These are phyloP conservation scores for Sporothrix brasiliensis DNA, from an alignment of 2,329 filamentous ascomycete genomes.

Conservation along the genomic window DNA sequence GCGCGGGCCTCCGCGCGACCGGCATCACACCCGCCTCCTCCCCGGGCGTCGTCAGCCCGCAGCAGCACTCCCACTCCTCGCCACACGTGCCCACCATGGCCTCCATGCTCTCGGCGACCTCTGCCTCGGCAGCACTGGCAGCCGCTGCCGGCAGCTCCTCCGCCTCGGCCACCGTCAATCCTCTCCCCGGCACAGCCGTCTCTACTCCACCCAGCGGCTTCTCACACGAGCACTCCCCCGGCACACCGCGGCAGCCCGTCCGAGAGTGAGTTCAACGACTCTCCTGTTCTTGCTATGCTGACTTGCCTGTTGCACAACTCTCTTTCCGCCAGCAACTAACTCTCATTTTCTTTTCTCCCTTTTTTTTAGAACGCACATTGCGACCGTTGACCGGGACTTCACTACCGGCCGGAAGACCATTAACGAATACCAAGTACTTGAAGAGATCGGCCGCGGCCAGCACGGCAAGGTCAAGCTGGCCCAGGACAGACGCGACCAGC, in stretches of 20 bases:
- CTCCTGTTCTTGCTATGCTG: no score
- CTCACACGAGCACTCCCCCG: constrained; percentile 65
- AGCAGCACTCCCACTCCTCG: constrained; percentile 39
- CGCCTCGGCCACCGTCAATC: constrained; percentile 43
- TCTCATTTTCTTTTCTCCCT: no score
- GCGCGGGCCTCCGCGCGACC: constrained; percentile 36
- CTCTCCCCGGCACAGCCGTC: constrained; percentile 58
- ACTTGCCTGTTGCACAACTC: no score
- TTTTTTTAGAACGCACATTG: constrained; percentile 73
- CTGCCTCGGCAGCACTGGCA: constrained; percentile 34
- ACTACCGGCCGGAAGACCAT: constrained; percentile 92
- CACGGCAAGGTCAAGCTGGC: constrained; percentile 98
- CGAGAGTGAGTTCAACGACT: constrained; percentile 65
- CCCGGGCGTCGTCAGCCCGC: constrained; percentile 63
- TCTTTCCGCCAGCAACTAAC: no score
- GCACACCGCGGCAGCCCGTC: constrained; percentile 73
- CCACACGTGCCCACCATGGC: constrained; percentile 47
- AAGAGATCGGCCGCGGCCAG: constrained; percentile 92
- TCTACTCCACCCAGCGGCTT: constrained; percentile 54
- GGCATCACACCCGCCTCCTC: constrained; percentile 63
- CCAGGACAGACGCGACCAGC: constrained; percentile 72
- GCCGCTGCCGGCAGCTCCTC: background rate
- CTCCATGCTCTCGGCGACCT: constrained; percentile 25
- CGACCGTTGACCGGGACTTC: constrained; percentile 84
- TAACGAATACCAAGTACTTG: constrained; percentile 96